Evolutionary conservation across 2,329 filamentous ascomycete genomes (phyloP), one percentile per base, ranked within the genome.

Genomic region (Ambrosiella beaveri): DNA sequence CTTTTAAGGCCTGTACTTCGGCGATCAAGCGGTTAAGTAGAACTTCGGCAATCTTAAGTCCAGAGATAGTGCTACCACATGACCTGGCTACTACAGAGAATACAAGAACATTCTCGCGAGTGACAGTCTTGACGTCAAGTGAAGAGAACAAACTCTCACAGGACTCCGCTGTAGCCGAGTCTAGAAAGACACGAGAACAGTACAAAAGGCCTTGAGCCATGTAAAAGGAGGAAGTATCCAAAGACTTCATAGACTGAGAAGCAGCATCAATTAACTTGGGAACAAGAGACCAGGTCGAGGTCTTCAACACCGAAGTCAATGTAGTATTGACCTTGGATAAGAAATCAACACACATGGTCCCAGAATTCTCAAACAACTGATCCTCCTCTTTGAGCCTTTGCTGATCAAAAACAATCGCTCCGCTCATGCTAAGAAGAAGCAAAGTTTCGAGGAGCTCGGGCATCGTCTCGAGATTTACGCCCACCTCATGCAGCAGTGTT

Each of bases 1-100:
- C 66, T 3, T 70, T 71, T 0, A 75, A 72, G 6, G 74, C 77
- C 0, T 78, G 73, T n/a, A 81, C 64, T 61, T 84, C 79, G 62
- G 80, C 82, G 38, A 83, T 70, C 0, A 84, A 70, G 11, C 77
- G 74, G 64, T 82, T 83, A 65, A 75, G 78, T 45, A 84, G 73
- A 36, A 7, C 51, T 19, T 55, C 53, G 11, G 38, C 36, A 38
- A 50, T 19, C 35, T 59, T 56, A 52, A 13, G 4, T 19, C 35
- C 45, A 53, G 27, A 35, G 11, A 56, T 12, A 7, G 55, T 45
- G 11, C 44, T 27, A 7, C 17, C 40, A 35, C 39, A n/a, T 17
- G 4, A 13, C 65, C 64, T 0, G 76, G 71, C 0, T 79, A 61
- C 35, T 5, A 38, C 37, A 38, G 39, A 37, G 38, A 39, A 40